Conservation (phyloP, 768 basidiomycete genomes). For the Dendrothele bispora region DNA sequence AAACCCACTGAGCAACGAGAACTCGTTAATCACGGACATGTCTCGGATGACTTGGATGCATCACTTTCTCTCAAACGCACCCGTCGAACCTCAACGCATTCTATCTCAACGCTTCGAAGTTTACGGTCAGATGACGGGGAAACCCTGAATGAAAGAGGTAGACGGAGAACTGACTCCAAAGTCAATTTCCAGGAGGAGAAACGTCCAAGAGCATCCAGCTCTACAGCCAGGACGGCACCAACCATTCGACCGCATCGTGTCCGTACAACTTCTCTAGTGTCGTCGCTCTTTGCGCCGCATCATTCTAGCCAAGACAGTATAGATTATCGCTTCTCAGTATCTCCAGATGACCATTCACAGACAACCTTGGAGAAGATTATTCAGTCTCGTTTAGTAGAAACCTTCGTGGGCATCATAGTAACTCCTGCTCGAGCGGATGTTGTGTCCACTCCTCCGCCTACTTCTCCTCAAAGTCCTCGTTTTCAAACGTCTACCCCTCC, state of each 20-base stretch:
- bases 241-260: conserved; percentile 38
- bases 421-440: conserved; percentile 11
- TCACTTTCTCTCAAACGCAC: conserved; percentile 57
- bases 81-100: conserved; percentile 61
- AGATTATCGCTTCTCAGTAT: no score
- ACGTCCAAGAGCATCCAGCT: conserved; percentile 9
- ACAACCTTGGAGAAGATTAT: conserved; percentile 68
- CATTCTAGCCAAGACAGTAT: no score
- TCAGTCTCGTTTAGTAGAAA: conserved; percentile 72
- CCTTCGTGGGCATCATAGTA: conserved; percentile 62
- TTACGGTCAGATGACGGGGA: conserved; percentile 45
- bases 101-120: conserved; percentile 48
- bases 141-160: conserved; percentile 34
- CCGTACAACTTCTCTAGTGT: conserved; percentile 46
- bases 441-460: neutral
- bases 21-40: conserved; percentile 52
- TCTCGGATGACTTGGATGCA: conserved; percentile 73
- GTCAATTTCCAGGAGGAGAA: conserved; percentile 30
- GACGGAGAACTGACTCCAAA: conserved; percentile 47
- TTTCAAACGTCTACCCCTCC: neutral
- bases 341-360: conserved; percentile 66
- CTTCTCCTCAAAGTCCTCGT: neutral
- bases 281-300: neutral
- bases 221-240: conserved; percentile 22
- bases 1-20: conserved; percentile 66